Evolutionary conservation across 108 stramenopile genomes (phyloP).

Genomic region (Skeletonema potamos): DNA sequence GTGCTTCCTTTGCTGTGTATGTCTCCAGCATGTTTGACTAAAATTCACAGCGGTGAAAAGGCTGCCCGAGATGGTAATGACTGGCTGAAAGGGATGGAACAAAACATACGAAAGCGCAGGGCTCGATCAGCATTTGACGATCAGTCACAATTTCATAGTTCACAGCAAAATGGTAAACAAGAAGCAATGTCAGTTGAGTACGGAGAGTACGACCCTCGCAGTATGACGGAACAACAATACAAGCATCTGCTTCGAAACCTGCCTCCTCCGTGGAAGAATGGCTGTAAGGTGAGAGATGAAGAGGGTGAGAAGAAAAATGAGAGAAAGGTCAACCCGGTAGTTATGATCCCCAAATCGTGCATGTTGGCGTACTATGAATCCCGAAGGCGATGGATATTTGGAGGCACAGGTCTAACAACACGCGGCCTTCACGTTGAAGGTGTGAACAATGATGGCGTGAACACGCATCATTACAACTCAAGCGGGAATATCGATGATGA

Average conservation of each 20-base stretch:
- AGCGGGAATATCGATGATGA: slow-evolving; percentile 42
- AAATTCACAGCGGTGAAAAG: slow-evolving; percentile 73
- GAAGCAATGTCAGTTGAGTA: slow-evolving; percentile 40
- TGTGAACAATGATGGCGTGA: slow-evolving; percentile 76
- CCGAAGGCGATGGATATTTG: slow-evolving; percentile 82
- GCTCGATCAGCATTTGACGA: slow-evolving; percentile 20
- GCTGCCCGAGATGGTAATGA: slow-evolving; percentile 57
- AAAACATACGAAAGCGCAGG: slow-evolving; percentile 38
- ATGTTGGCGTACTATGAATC: slow-evolving; percentile 84
- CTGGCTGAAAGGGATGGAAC: slow-evolving; percentile 63
- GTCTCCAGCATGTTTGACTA: slow-evolving; percentile 61
- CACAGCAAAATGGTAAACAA: not conserved
- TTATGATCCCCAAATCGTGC: slow-evolving; percentile 50
- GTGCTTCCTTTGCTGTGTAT: slow-evolving; percentile 57
- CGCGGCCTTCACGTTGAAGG: slow-evolving; percentile 73
- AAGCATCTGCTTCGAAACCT: slow-evolving; percentile 57
- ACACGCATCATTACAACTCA: slow-evolving; percentile 57
- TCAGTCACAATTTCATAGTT: slow-evolving; percentile 11
- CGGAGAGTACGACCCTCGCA: slow-evolving; percentile 72
- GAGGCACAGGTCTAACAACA: slow-evolving; percentile 67
- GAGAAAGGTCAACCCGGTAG: slow-evolving; percentile 11
- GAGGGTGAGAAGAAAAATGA: not conserved
- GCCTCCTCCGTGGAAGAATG: slow-evolving; percentile 64
- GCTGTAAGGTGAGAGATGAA: not conserved
- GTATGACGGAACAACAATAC: slow-evolving; percentile 46